Base-by-base conservation (phyloP, 2,329 filamentous ascomycete genomes). In the Diatrype stigma region DNA sequence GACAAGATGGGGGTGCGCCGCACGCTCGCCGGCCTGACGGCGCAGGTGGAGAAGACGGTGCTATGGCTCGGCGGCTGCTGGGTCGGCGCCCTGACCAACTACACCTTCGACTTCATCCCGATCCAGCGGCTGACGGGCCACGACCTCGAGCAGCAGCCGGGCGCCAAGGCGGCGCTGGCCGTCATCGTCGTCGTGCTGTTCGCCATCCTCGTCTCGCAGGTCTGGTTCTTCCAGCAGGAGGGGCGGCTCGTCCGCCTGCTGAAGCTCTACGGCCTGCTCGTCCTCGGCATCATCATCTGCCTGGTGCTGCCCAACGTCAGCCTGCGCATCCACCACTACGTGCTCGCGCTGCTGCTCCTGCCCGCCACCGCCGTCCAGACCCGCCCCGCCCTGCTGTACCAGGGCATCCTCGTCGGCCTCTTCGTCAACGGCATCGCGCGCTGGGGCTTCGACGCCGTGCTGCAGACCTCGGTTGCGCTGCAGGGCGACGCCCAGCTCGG, bases 361-460 rank as follows among this genome's bases (percentile, higher is more conserved):
- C 90, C 92, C 0, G 94, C 92, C 0, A 97, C 94, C 0, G 85
- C 84, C 48, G 84, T 97, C 68, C 92, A 96, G 59, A 97, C 89
- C 6, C 82, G 94, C 0, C 88, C 90, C 0, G 86, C 86, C 0
- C 75, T 97, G 8, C 69, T 96, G 2, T 97, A 94, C 63, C 93
- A 97, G 68, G 94, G 94, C 11, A 75, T 99, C 2, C 76, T 99
- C 0, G 74, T 97, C 7, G 94, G 94, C 0, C 79, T 97, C 0
- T 97, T 96, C 68, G 86, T 96, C 71, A 96, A 96, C 66, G 93
- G 94, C 48, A 84, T 95, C 53, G 93, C 92, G 3, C 81, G 93
- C 42, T 97, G 94, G 94, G 92, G 92, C 0, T 99, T 96, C 67
- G 92, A 90, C 55, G 80, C 87, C 1, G 83, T 99, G 45, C 79